Percentiles rank a stretch among this genome's conserved stretches.
Evolutionary conservation across 306 rosid species (phyloP).

Genomic region (Herpetospermum pedunculosum): DNA sequence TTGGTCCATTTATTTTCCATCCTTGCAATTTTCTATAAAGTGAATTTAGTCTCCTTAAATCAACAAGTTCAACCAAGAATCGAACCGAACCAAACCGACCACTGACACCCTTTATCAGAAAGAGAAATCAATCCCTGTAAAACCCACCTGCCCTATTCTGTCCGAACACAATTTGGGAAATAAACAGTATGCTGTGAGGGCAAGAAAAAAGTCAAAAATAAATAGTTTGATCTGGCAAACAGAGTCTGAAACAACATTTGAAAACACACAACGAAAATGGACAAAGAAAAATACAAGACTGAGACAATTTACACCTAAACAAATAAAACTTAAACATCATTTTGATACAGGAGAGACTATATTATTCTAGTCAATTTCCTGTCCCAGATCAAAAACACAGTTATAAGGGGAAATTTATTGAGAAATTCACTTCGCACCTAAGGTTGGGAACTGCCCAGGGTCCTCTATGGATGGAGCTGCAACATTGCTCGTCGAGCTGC

Average conservation of each 20-base stretch:
- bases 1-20: too few species aligned
- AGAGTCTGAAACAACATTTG: neutral
- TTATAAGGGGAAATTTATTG: slow-evolving; percentile 11
- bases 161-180: neutral
- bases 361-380: slow-evolving; percentile 17
- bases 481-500: slow-evolving; percentile 27
- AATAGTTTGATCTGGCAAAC: neutral
- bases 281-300: neutral
- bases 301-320: slow-evolving; percentile 9
- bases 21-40: too few species aligned
- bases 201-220: neutral
- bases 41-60: too few species aligned
- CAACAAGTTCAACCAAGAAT: too few species aligned
- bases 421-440: slow-evolving; percentile 74
- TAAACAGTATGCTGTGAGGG: neutral
- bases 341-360: slow-evolving; percentile 6
- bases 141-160: neutral
- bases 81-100: too few species aligned
- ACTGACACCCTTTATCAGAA: too few species aligned
- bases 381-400: slow-evolving; percentile 20
- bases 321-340: neutral
- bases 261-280: neutral
- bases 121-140: too few species aligned
- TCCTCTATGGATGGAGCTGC: slow-evolving; percentile 73
- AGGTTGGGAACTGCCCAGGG: slow-evolving; percentile 87